These are phyloP conservation scores for Epithele typhae DNA, from an alignment of 768 basidiomycete genomes.

Conservation along the genomic window DNA sequence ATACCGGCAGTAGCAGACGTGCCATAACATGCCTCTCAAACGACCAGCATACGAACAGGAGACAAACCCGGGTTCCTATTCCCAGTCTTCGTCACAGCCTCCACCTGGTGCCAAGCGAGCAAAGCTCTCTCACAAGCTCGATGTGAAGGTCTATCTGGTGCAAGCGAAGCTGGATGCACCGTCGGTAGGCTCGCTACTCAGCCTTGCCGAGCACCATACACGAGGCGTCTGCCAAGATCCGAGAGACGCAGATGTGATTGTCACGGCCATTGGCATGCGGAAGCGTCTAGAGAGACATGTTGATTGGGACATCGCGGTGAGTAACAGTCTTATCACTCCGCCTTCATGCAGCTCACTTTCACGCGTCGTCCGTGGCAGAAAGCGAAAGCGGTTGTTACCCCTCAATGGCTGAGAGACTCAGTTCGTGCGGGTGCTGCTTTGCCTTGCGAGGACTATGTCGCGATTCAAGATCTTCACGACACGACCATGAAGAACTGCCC, in stretches of 20 bases:
- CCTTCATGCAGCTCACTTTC: no score
- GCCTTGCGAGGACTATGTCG: conserved; percentile 54
- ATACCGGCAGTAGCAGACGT: no score
- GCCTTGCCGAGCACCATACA: conserved; percentile 25
- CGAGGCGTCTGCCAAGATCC: conserved; percentile 33
- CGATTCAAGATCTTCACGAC: conserved; percentile 46
- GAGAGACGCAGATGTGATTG: conserved; percentile 55
- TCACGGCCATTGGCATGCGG: conserved; percentile 64
- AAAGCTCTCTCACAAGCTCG: no score
- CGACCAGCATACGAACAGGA: no score
- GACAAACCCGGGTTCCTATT: no score
- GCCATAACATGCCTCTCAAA: no score
- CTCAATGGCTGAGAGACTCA: conserved; percentile 67
- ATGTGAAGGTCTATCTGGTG: conserved; percentile 18
- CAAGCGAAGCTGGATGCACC: conserved; percentile 25
- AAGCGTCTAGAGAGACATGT: conserved; percentile 69
- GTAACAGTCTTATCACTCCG: conserved; percentile 25
- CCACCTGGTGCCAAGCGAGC: no score
- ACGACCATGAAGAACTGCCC: conserved; percentile 44
- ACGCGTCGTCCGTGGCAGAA: conserved; percentile 29
- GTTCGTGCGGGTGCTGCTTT: conserved; percentile 38
- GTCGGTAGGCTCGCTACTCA: conserved; percentile 24
- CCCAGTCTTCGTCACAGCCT: no score
- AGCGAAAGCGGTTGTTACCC: conserved; percentile 63
- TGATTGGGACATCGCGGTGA: conserved; percentile 58